phyloP scores from a whole-genome alignment of 208 protist genomes.

The Trypanosoma mega region DNA sequence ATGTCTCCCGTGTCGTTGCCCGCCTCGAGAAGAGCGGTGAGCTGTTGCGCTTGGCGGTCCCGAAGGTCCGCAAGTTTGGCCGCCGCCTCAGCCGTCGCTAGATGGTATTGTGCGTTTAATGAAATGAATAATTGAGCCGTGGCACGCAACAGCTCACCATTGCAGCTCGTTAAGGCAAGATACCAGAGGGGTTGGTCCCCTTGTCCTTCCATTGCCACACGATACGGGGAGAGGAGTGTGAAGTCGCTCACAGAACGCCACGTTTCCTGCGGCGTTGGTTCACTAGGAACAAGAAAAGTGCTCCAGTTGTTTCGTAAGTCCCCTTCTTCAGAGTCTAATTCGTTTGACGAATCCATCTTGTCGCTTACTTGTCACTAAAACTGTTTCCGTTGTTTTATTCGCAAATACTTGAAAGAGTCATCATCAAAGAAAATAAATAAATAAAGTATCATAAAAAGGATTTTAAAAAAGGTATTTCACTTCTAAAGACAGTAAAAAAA shows the following conservation, averaged over 20 bases:
- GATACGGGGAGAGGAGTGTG: constrained; percentile 23
- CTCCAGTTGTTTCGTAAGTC: constrained; percentile 23
- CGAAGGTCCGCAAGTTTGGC: constrained; percentile 35
- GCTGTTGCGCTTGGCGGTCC: constrained; percentile 48
- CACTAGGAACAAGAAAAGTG: constrained; percentile 16
- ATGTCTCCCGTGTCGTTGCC: constrained; percentile 41
- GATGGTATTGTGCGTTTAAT: constrained; percentile 50
- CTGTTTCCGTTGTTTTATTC: too few species aligned
- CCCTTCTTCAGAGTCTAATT: constrained; percentile 7
- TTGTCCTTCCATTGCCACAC: constrained; percentile 9
- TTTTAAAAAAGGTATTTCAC: too few species aligned
- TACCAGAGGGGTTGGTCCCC: constrained; percentile 50
- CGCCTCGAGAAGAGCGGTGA: constrained; percentile 59
- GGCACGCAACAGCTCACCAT: constrained; percentile 44
- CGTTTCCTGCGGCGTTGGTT: not conserved
- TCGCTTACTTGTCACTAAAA: too few species aligned
- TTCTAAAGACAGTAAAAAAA: too few species aligned
- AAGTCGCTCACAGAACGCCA: constrained; percentile 1
- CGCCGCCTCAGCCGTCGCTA: constrained; percentile 21
- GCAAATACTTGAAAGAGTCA: too few species aligned
- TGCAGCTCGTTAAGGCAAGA: constrained; percentile 63
- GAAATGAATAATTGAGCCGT: constrained; percentile 56
- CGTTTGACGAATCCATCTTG: too few species aligned
- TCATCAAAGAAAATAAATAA: too few species aligned
- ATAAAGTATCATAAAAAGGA: too few species aligned